Conservation (phyloP, 2,329 filamentous ascomycete species). For the Sclerotinia borealis region DNA sequence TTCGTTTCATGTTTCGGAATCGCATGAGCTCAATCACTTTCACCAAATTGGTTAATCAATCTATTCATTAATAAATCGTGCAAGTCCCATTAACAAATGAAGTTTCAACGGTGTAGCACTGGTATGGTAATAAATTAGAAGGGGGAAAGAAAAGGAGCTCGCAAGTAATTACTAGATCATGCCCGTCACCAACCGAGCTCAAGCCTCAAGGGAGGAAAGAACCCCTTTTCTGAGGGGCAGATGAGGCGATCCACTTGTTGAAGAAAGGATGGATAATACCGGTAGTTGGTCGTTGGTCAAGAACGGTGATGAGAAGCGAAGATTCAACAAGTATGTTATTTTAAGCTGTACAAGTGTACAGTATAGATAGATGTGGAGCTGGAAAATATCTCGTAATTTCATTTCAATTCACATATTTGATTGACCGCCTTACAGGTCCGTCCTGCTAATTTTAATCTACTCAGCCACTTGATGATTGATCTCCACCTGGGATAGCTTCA, state of each 20-base stretch:
- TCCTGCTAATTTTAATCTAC: too few species aligned
- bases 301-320: neutral
- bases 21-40: neutral
- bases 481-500: neutral
- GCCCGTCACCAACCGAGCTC: neutral
- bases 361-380: neutral
- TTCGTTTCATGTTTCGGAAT: conserved; percentile 6
- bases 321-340: neutral
- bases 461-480: neutral
- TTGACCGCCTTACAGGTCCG: conserved; percentile 4
- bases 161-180: neutral
- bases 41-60: neutral
- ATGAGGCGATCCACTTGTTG: neutral
- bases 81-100: too few species aligned
- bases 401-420: neutral
- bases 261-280: neutral
- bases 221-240: neutral
- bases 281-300: neutral
- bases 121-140: too few species aligned
- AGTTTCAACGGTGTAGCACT: too few species aligned
- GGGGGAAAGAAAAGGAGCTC: neutral
- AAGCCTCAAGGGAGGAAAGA: neutral
- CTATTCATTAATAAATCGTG: too few species aligned
- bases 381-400: neutral
- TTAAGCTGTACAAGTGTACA: too few species aligned